These are phyloP conservation scores for Umbelopsis ramanniana DNA, from an alignment of 192 early-diverging fungal species.

Conservation along the genomic window DNA sequence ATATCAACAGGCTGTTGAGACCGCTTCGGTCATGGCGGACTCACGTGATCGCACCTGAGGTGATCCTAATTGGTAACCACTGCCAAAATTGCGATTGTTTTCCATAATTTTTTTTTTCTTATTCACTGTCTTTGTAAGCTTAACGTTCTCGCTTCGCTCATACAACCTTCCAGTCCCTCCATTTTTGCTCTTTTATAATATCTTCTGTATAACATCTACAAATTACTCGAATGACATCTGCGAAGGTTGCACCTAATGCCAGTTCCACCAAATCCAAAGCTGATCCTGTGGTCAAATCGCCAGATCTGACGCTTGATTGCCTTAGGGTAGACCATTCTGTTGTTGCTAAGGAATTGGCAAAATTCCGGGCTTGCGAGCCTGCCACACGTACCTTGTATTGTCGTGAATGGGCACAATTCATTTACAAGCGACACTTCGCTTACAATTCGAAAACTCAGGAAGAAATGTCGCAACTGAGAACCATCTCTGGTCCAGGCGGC, in stretches of 20 bases:
- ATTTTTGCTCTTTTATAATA: background rate
- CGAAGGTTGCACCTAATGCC: background rate
- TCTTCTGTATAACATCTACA: background rate
- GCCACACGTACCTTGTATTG: constrained; percentile 75
- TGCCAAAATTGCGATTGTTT: background rate
- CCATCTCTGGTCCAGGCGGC: constrained; percentile 20
- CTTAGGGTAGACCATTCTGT: constrained; percentile 67
- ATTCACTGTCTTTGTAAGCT: background rate
- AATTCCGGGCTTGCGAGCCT: constrained; percentile 75
- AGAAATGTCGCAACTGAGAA: constrained; percentile 23
- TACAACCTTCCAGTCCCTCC: background rate
- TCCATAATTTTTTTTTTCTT: background rate
- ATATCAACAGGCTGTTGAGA: background rate
- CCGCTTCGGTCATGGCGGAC: background rate
- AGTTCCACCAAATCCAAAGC: background rate
- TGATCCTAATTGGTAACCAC: background rate
- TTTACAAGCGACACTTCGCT: constrained; percentile 70
- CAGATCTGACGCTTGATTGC: constrained; percentile 22
- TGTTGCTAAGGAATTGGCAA: constrained; percentile 69
- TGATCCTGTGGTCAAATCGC: background rate
- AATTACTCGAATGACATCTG: background rate
- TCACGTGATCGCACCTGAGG: background rate
- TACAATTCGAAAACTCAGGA: constrained; percentile 42
- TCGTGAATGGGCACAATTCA: constrained; percentile 79
- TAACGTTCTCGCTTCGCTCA: background rate